These are phyloP conservation scores for Tetracentron sinense DNA, from an alignment of 164 flowering plant genomes.

Conservation along the genomic window DNA sequence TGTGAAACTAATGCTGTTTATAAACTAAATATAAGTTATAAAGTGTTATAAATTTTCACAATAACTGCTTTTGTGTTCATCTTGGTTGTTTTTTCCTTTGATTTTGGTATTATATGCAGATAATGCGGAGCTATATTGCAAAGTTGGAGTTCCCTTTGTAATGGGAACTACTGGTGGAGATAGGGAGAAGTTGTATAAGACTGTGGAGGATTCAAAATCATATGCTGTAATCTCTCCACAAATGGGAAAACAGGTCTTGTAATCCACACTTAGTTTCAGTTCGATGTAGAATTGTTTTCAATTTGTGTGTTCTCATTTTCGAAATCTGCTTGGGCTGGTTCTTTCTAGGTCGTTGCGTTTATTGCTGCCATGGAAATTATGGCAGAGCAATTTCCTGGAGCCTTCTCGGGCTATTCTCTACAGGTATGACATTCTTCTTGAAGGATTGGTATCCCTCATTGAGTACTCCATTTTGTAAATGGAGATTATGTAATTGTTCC, in stretches of 20 bases:
- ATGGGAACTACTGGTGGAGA: constrained; percentile 98
- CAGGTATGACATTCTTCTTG: constrained; percentile 36
- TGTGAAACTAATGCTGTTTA: not conserved
- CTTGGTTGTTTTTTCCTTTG: not conserved
- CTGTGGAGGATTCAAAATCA: constrained; percentile 54
- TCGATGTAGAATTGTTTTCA: not conserved
- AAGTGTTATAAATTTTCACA: not conserved
- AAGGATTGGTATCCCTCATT: not conserved
- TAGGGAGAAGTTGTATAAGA: constrained; percentile 57
- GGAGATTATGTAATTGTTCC: too few relatives aligned
- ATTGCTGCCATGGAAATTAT: constrained; percentile 92
- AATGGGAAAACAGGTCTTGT: constrained; percentile 89
- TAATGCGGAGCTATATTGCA: constrained; percentile 81
- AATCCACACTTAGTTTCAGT: not conserved
- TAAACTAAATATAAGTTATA: not conserved
- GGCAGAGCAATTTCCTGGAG: constrained; percentile 97
- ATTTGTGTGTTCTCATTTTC: not conserved
- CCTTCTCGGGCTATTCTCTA: constrained; percentile 78
- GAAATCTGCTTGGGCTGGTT: constrained; percentile 5
- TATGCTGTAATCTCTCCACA: constrained; percentile 95
- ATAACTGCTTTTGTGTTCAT: not conserved
- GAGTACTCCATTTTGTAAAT: not conserved
- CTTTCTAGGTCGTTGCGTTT: constrained; percentile 85
- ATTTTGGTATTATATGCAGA: constrained; percentile 26
- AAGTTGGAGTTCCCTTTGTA: constrained; percentile 90